Base-by-base conservation (phyloP, 2,329 filamentous ascomycete genomes). In the Waltergamsia citrina region DNA sequence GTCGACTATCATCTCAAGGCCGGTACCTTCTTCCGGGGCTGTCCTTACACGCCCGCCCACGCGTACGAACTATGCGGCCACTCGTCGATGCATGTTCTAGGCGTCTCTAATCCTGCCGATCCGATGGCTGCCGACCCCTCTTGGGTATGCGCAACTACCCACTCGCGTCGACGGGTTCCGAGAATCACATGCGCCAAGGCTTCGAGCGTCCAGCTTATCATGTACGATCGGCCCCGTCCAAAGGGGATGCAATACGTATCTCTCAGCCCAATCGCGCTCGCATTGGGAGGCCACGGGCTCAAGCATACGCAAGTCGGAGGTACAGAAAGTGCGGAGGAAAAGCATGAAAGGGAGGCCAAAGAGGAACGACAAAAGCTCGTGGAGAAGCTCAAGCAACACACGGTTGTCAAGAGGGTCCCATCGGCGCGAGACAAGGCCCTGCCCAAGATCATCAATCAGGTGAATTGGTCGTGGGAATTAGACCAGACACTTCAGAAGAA, bases 201-300 rank as follows among this genome's bases (percentile, higher is more conserved):
- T 5, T 68, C 82, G 15, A 85, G 79, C 29, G 75, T 94, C 29
- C 92, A 98, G 52, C 74, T 95, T 29, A 83, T 96, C 38, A 69
- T 93, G 37, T 98, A 93, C 57, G 79, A 94, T 47, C 72, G 88
- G 30, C 92, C 92, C 1, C 74, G 82, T 37, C 90, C 92, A 1
- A 78, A 72, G 21, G 75, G 79, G 36, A 96, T 98, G 92, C 90
- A 98, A 57, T 98, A 96, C 56, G 81, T 96, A 46, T 98, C 92
- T 1, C 66, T 95, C 15, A 74, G 78, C 19, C 90, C 92, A 0
- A 96, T 98, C 33, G 81, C 87, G 1, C 68, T 98, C 27, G 87
- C 87, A 1, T 65, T 98, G 11, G 84, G 74, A 3, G 83, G 90
- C 50, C 86, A 90, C 46, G 37, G 63, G 51, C 43, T 45, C 35